phyloP scores from a whole-genome alignment of 495 filamentous ascomycete genomes.

The Penicillium angulare region DNA sequence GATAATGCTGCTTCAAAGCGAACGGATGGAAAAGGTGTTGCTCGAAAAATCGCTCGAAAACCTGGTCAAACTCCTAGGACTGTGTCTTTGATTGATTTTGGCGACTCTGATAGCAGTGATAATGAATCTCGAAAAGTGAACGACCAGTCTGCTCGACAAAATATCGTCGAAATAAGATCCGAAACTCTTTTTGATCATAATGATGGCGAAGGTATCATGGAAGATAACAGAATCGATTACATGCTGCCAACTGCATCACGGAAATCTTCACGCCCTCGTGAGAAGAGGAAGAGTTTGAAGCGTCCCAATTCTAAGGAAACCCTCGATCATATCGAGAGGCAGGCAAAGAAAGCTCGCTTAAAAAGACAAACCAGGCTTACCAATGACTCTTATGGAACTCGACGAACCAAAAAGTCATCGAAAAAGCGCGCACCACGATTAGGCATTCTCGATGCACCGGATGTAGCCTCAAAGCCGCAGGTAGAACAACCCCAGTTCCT shows the following conservation, averaged over 20 bases:
- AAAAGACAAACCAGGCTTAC: slow-evolving; percentile 35
- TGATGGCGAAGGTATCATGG: slow-evolving; percentile 44
- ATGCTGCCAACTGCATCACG: slow-evolving; percentile 45
- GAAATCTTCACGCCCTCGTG: slow-evolving; percentile 19
- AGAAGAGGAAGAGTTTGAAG: slow-evolving; percentile 42
- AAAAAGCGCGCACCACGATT: slow-evolving; percentile 42
- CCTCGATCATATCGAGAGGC: slow-evolving; percentile 8
- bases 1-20: slow-evolving; percentile 19
- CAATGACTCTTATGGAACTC: slow-evolving; percentile 30
- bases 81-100: slow-evolving; percentile 44
- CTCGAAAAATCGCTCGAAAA: slow-evolving; percentile 36
- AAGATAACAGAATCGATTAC: slow-evolving; percentile 59
- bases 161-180: neutral
- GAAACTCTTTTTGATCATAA: neutral
- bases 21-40: slow-evolving; percentile 44
- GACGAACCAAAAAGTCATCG: slow-evolving; percentile 19
- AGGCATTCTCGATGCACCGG: slow-evolving; percentile 71
- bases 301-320: slow-evolving; percentile 19
- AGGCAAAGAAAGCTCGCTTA: slow-evolving; percentile 26
- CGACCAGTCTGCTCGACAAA: neutral
- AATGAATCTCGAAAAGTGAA: slow-evolving; percentile 29
- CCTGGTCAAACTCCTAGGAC: slow-evolving; percentile 12
- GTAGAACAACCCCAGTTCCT: slow-evolving; percentile 65
- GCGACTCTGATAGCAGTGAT: slow-evolving; percentile 48
- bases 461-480: slow-evolving; percentile 28